These are phyloP conservation scores for Macadamia tetraphylla DNA, from an alignment of 164 flowering plant species.

Conservation along the genomic window DNA sequence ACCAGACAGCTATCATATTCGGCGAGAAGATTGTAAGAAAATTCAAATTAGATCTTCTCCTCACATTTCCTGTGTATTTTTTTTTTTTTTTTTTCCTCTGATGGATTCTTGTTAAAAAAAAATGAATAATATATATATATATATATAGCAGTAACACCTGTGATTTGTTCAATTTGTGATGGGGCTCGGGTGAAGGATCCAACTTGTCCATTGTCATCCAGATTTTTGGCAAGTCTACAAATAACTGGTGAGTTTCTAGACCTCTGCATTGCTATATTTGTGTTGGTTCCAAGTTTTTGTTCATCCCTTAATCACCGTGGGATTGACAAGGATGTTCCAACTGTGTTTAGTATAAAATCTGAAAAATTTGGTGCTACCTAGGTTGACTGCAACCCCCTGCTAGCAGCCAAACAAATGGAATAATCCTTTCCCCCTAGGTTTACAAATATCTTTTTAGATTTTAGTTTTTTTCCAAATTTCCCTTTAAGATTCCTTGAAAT, in stretches of 20 bases:
- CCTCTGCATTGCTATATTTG: constrained; percentile 5
- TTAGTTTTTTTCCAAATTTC: too few relatives aligned
- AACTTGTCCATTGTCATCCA: constrained; percentile 37
- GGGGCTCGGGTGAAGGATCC: constrained; percentile 35
- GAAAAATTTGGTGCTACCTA: too few relatives aligned
- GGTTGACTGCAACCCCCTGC: too few relatives aligned
- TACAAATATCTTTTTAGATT: too few relatives aligned
- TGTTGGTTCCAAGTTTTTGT: neutral
- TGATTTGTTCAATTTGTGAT: constrained; percentile 55
- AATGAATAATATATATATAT: too few relatives aligned
- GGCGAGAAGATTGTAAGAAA: constrained; percentile 53
- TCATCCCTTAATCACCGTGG: constrained; percentile 10
- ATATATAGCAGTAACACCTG: neutral
- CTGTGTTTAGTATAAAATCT: constrained; percentile 66
- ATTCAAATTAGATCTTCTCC: constrained; percentile 3
- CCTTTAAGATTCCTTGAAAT: too few relatives aligned
- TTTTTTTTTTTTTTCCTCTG: neutral
- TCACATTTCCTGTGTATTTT: neutral
- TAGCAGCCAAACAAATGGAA: too few relatives aligned
- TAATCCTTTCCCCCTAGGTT: too few relatives aligned
- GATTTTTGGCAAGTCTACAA: constrained; percentile 37
- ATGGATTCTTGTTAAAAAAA: neutral
- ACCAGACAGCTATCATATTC: constrained; percentile 30
- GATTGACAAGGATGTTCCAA: constrained; percentile 53
- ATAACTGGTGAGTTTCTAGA: constrained; percentile 44